Evolutionary conservation across 1,284 basidiomycete genomes (phyloP).

Genomic region (Sanghuangporus sanghuang): DNA sequence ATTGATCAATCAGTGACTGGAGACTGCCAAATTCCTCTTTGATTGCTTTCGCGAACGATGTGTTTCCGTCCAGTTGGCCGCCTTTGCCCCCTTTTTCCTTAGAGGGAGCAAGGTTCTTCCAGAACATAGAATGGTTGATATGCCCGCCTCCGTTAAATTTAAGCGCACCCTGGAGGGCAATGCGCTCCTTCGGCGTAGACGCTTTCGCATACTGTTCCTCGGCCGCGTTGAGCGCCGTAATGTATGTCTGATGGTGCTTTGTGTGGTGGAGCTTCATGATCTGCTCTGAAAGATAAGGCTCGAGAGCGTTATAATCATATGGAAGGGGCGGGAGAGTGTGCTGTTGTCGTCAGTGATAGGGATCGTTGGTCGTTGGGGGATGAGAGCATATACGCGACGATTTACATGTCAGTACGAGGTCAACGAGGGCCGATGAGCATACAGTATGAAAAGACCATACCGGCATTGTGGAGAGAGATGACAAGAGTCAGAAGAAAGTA

Average conservation of each 20-base stretch:
- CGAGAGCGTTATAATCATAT: constrained; percentile 84
- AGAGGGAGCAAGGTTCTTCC: constrained; percentile 80
- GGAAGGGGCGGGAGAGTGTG: constrained; percentile 69
- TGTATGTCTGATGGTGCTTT: constrained; percentile 84
- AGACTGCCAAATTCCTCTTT: constrained; percentile 62
- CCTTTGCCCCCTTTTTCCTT: constrained; percentile 46
- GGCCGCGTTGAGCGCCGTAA: constrained; percentile 70
- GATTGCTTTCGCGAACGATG: constrained; percentile 63
- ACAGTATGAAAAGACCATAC: neutral
- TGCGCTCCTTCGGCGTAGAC: constrained; percentile 67
- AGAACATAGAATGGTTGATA: constrained; percentile 92
- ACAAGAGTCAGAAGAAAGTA: neutral
- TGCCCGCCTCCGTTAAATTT: constrained; percentile 74
- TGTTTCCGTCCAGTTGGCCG: constrained; percentile 57
- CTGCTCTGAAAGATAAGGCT: constrained; percentile 78
- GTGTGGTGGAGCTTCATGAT: constrained; percentile 86
- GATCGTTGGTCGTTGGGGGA: neutral
- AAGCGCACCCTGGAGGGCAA: constrained; percentile 68
- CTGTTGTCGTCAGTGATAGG: neutral
- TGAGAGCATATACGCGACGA: constrained; percentile 5
- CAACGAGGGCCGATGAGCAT: neutral
- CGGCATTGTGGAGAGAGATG: neutral
- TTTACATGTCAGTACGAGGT: neutral
- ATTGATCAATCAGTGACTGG: constrained; percentile 61
- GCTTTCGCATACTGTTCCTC: constrained; percentile 68